phyloP scores from a whole-genome alignment of 768 basidiomycete genomes.

The Leucosporidium scottii region DNA sequence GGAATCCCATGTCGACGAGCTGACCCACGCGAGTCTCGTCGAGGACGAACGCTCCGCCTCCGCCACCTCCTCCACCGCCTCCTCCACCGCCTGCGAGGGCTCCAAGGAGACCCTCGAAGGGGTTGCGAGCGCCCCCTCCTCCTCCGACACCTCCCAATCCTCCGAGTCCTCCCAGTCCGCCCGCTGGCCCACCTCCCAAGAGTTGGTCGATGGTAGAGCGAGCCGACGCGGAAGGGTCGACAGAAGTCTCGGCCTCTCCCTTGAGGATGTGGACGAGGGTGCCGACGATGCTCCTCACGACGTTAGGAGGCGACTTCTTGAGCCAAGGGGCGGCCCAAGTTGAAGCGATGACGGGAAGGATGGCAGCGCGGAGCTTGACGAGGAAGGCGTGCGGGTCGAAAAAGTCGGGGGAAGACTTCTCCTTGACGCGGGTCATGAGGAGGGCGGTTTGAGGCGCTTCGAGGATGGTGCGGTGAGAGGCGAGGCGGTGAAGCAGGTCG shows the following conservation, averaged over 20 bases:
- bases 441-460: slow-evolving; percentile 77
- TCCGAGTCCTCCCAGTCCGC: slow-evolving; percentile 2
- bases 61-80: background rate
- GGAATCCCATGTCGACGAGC: slow-evolving; percentile 94
- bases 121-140: slow-evolving; percentile 5
- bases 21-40: slow-evolving; percentile 74
- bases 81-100: background rate
- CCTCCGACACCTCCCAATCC: background rate
- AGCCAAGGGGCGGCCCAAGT: slow-evolving; percentile 86
- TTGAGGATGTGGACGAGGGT: slow-evolving; percentile 72
- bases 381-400: slow-evolving; percentile 84
- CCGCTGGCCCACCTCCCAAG: slow-evolving; percentile 10
- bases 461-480: slow-evolving; percentile 70
- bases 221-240: slow-evolving; percentile 41
- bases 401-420: slow-evolving; percentile 51
- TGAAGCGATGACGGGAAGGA: slow-evolving; percentile 58
- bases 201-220: slow-evolving; percentile 18
- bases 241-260: slow-evolving; percentile 69
- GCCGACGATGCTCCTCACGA: slow-evolving; percentile 68
- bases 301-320: slow-evolving; percentile 57
- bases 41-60: background rate
- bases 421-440: slow-evolving; percentile 64
- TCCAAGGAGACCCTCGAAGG: slow-evolving; percentile 7
- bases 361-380: slow-evolving; percentile 64
- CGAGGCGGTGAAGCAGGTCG: slow-evolving; percentile 64